Evolutionary conservation across 768 basidiomycete genomes (phyloP), one percentile per base, ranked within the genome.

Genomic region (Nidularia pulvinata): DNA sequence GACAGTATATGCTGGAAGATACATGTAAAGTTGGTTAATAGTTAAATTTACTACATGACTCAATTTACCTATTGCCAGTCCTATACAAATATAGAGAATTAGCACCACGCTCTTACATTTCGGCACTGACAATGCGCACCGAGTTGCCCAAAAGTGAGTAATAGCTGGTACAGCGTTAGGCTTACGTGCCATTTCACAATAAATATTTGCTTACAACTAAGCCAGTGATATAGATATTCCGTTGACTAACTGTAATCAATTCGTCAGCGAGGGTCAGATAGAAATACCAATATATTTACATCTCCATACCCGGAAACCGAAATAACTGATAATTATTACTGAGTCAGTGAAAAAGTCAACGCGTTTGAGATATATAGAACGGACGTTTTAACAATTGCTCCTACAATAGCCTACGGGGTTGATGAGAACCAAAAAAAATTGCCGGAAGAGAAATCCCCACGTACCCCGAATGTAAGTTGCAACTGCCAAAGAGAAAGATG

Each of bases 251-350:
- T 88, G 48, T 49, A 30, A 52, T 57, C 34, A 54, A 19, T 49
- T n/a, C n/a, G 4, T 36, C n/a, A 25, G 19, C 11, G 43, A 30
- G 13, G 19, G 13, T 22, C 11, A 59, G 30, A 34, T n/a, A 54
- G 4, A 30, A 30, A 30, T 30, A 30, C 46, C 5, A 9, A 11
- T 19, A 11, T 6, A 62, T 76, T 59, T 61, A 87, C 86, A 88
- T 67, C 85, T 66, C 81, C 83, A 88, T 19, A 88, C 86, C 30
- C 85, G 77, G 49, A 85, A 62, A 0, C 75, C 78, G 53, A 86
- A 87, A 48, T 76, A 75, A 33, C 84, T 86, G 50, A 33, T 22
- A 34, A 36, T 14, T 22, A 10, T 30, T 3, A 30, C 25, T 30
- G 3, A 30, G 25, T 57, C 22, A 55, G 52, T 37, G 13, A 44